Evolutionary conservation across 345 rosid species (phyloP).

Genomic region (Dimocarpus longan): DNA sequence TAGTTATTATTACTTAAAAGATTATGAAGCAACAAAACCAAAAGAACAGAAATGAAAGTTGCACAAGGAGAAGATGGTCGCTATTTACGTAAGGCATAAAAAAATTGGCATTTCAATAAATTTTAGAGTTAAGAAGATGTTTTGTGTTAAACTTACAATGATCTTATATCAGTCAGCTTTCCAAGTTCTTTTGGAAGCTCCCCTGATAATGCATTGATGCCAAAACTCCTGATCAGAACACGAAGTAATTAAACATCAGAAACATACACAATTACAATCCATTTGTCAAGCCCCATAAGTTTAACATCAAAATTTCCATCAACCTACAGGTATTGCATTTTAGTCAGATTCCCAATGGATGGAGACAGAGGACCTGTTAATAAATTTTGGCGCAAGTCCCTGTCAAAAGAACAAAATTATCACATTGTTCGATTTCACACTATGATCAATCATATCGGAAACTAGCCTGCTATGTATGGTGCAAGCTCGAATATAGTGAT

Average conservation of each 20-base stretch:
- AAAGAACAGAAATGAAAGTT: background rate
- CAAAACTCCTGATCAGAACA: constrained; percentile 42
- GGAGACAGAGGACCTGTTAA: constrained; percentile 56
- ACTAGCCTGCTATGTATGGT: background rate
- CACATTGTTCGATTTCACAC: background rate
- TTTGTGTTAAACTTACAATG: constrained; percentile 46
- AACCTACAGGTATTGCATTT: constrained; percentile 67
- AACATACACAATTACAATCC: background rate
- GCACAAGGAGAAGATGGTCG: background rate
- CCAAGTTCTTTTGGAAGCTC: constrained; percentile 73
- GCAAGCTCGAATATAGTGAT: background rate
- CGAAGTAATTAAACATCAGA: background rate
- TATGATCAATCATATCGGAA: background rate
- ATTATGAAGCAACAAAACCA: background rate
- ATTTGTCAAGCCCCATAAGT: background rate
- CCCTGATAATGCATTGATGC: constrained; percentile 59
- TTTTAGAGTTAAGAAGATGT: background rate
- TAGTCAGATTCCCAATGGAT: constrained; percentile 50
- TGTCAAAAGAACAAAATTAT: constrained; percentile 21
- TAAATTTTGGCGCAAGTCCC: constrained; percentile 49
- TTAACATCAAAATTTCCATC: background rate
- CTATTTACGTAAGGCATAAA: background rate
- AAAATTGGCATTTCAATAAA: background rate
- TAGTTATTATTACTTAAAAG: background rate
- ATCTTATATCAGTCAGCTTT: constrained; percentile 46